These are phyloP conservation scores for Aspergillus clavatus DNA, from an alignment of 2,329 filamentous ascomycete species.

Conservation along the genomic window DNA sequence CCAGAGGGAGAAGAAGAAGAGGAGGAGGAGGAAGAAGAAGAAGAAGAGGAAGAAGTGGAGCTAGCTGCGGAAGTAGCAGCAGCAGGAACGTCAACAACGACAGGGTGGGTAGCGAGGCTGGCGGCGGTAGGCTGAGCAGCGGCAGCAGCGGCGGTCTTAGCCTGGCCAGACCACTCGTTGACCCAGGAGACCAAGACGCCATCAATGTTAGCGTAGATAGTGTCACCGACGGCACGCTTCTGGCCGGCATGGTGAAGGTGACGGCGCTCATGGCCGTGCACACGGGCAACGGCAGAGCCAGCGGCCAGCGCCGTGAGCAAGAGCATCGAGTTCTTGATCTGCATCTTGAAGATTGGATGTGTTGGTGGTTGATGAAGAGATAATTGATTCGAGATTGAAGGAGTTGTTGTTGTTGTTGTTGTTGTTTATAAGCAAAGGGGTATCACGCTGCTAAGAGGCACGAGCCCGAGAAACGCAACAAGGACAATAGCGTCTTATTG, in stretches of 20 bases:
- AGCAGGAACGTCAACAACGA: constrained; percentile 9
- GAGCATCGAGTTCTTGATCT: constrained; percentile 36
- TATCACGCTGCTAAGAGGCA: constrained; percentile 5
- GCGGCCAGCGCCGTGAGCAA: constrained; percentile 35
- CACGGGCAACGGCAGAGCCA: constrained; percentile 32
- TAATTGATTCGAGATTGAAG: no score
- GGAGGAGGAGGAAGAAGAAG: not conserved
- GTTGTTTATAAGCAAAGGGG: constrained; percentile 1
- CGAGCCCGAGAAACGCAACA: constrained; percentile 7
- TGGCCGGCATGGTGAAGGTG: constrained; percentile 26
- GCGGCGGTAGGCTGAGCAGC: constrained; percentile 15
- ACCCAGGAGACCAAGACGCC: constrained; percentile 32
- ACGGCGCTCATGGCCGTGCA: constrained; percentile 37
- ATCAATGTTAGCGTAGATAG: constrained; percentile 31
- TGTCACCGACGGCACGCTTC: constrained; percentile 31
- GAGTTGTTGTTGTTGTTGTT: not conserved
- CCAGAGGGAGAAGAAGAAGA: constrained; percentile 5
- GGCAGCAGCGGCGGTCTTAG: constrained; percentile 13
- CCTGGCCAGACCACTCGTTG: constrained; percentile 31
- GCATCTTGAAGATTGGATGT: constrained; percentile 26
- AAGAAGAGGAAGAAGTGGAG: constrained; percentile 7
- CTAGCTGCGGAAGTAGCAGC: constrained; percentile 9
- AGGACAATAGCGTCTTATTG: constrained; percentile 9
- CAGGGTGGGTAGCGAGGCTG: constrained; percentile 9
- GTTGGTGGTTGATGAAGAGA: no score